Evolutionary conservation across 2,329 filamentous ascomycete genomes (phyloP), one percentile per base, ranked within the genome.

Genomic region (Aspergillus latus): DNA sequence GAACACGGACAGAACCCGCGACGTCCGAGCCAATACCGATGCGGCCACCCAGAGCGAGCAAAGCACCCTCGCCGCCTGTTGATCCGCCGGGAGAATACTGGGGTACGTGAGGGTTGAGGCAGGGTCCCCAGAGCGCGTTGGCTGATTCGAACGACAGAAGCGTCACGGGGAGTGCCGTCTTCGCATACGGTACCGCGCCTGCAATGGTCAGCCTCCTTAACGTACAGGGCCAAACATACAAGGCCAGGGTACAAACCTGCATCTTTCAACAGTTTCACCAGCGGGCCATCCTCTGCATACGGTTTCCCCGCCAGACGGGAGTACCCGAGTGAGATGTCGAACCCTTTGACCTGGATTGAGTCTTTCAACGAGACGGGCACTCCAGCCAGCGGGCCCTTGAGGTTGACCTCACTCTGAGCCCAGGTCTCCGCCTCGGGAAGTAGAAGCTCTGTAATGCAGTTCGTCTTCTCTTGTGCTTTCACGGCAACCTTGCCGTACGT

Each of bases 11-110:
- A 13, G 89, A 94, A 30, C 93, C 92, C 11, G 92, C 92, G 13
- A 97, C 92, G 72, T 96, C 92, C 47, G 88, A 92, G 8, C 92
- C 93, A 62, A 97, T 88, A 40, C 92, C 92, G 58, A 97, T 95
- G 39, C 92, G 82, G 45, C 90, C 91, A 37, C 87, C 87, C 47
- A 91, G 83, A 1, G 92, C 92, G 3, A 97, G 78, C 2, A 97
- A 77, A 0, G 92, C 92, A 4, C 84, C 84, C 74, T 97, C 93
- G 59, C 89, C 92, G 42, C 89, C 91, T 3, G 91, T 96, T 1
- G 89, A 94, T 15, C 93, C 93, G 21, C 93, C 93, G 0, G 92
- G 91, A 0, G 89, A 92, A 76, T 95, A 96, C 39, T 83, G 84
- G n/a, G 76, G 74, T 68, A 91, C 92, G 74, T 96, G 90, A 0